Conservation (phyloP, 2,329 filamentous ascomycete genomes). For the Trichoderma simmonsii region DNA sequence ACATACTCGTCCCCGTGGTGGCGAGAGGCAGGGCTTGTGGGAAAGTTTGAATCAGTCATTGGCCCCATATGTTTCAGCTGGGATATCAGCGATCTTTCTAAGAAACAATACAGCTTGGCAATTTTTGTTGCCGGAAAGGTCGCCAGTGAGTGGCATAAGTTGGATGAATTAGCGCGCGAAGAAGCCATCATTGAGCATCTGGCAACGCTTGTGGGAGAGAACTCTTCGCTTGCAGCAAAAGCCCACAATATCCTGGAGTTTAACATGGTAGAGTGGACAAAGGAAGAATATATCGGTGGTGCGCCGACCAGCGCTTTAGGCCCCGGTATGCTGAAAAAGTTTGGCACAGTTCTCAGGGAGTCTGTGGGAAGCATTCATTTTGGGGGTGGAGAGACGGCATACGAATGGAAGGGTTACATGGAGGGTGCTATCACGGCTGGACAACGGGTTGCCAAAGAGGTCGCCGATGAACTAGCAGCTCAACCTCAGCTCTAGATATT, state of each 20-base stretch:
- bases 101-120: not conserved
- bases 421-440: conserved; percentile 26
- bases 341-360: not conserved
- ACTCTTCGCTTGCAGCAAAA: conserved; percentile 3
- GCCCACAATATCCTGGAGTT: conserved; percentile 19
- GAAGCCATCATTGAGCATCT: conserved; percentile 23
- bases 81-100: conserved; percentile 24
- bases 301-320: conserved; percentile 17
- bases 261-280: conserved; percentile 23
- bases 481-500: not conserved
- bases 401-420: conserved; percentile 29
- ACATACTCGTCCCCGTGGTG: conserved; percentile 47
- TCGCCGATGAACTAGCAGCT: not conserved
- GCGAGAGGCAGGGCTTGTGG: conserved; percentile 39
- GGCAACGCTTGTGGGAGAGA: conserved; percentile 19
- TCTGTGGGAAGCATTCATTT: conserved; percentile 24
- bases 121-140: not conserved
- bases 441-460: conserved; percentile 24
- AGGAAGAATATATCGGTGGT: conserved; percentile 22
- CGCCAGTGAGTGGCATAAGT: conserved; percentile 29
- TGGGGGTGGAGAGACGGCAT: conserved; percentile 27
- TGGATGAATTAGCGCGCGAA: conserved; percentile 14
- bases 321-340: not conserved
- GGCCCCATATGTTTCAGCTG: conserved; percentile 30
- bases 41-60: conserved; percentile 37